phyloP scores from a whole-genome alignment of 768 basidiomycete genomes.

The Lyophyllum decastes region DNA sequence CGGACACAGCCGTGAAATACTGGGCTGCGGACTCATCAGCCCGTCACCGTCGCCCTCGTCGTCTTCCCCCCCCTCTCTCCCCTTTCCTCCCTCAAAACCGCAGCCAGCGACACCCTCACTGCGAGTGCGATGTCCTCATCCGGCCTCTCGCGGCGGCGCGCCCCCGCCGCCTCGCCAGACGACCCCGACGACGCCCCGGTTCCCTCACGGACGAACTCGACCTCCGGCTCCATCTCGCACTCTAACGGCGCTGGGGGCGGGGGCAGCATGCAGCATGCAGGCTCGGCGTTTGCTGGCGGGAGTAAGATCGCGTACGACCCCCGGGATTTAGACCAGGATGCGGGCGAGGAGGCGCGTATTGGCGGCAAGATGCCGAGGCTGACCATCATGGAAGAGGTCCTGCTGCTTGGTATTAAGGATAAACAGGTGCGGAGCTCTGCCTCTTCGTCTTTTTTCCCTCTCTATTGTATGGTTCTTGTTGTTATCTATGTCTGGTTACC shows the following conservation, averaged over 20 bases:
- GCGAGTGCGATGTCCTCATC: conserved; percentile 44
- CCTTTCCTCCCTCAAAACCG: not conserved
- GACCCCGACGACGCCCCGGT: conserved; percentile 38
- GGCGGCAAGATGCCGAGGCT: conserved; percentile 80
- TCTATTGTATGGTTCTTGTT: not conserved
- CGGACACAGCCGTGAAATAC: not conserved
- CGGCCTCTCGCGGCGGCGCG: conserved; percentile 59
- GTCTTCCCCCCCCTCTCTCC: not conserved
- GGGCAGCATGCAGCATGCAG: conserved; percentile 55
- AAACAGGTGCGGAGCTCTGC: conserved; percentile 68
- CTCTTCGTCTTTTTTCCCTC: not conserved
- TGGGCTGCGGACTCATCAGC: not conserved
- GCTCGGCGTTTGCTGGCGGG: conserved; percentile 84
- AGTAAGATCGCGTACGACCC: conserved; percentile 93
- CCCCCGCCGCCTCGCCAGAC: conserved; percentile 40
- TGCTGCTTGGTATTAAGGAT: conserved; percentile 93
- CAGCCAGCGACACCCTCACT: not conserved
- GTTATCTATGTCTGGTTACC: not conserved
- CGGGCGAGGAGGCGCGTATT: conserved; percentile 57
- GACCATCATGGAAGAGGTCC: conserved; percentile 96
- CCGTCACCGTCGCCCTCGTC: not conserved
- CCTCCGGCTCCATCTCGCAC: conserved; percentile 13
- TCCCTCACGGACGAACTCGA: conserved; percentile 22
- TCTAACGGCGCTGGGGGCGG: conserved; percentile 1
- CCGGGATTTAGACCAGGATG: conserved; percentile 76